Conservation (phyloP, 2,329 filamentous ascomycete species). For the Neonectria sp. region DNA sequence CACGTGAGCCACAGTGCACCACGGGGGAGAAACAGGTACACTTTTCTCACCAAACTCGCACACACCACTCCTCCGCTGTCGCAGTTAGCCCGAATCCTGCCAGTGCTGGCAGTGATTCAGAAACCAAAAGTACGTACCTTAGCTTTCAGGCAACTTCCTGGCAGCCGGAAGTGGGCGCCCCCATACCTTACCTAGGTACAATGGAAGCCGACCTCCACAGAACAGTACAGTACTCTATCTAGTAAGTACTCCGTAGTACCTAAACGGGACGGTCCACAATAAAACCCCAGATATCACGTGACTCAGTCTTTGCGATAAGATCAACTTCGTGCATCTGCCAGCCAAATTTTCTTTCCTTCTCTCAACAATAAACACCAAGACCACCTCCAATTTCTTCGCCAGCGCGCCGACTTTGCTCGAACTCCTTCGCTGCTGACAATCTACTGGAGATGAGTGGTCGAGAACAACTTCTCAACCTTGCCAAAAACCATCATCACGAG, state of each 20-base stretch:
- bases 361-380: slow-evolving; percentile 57
- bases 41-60: neutral
- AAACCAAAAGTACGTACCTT: slow-evolving; percentile 4
- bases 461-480: slow-evolving; percentile 71
- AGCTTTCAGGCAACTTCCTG: slow-evolving; percentile 21
- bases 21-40: slow-evolving; percentile 1
- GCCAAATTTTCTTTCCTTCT: slow-evolving; percentile 46
- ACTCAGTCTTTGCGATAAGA: slow-evolving; percentile 36
- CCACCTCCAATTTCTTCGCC: slow-evolving; percentile 60
- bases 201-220: too few relatives aligned
- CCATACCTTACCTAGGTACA: too few relatives aligned
- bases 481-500: slow-evolving; percentile 80
- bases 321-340: slow-evolving; percentile 22
- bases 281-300: slow-evolving; percentile 42
- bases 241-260: too few relatives aligned
- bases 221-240: too few relatives aligned
- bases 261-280: neutral
- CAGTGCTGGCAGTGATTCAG: neutral
- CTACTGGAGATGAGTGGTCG: slow-evolving; percentile 69
- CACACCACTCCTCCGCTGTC: slow-evolving; percentile 13
- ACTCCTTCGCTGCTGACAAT: slow-evolving; percentile 57
- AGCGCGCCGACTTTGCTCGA: slow-evolving; percentile 52
- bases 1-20: slow-evolving; percentile 27
- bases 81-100: slow-evolving; percentile 14
- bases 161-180: neutral